Conservation (phyloP, 305 asterid genomes). For the Withania somnifera region DNA sequence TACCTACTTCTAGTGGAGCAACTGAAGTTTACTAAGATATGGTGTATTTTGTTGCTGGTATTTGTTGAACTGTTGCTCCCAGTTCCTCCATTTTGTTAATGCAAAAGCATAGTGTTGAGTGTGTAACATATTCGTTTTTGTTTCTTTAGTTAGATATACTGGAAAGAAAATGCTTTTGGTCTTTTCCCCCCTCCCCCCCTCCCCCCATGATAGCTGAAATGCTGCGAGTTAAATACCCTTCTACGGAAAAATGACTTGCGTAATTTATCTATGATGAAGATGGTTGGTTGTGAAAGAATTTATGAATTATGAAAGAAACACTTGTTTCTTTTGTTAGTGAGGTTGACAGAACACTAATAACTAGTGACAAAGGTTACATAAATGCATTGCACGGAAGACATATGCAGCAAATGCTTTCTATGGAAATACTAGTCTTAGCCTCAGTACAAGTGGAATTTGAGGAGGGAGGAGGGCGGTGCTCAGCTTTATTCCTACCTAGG, state of each 20-base stretch:
- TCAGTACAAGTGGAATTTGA: too few relatives aligned
- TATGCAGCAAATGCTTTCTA: not conserved
- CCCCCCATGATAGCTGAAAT: not conserved
- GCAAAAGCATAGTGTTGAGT: not conserved
- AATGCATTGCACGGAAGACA: not conserved
- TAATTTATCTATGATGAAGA: not conserved
- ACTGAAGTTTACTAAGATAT: constrained; percentile 43
- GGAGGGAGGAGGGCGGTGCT: too few relatives aligned
- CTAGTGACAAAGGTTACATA: not conserved
- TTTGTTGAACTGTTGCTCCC: not conserved
- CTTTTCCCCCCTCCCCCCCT: not conserved
- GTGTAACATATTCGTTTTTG: not conserved
- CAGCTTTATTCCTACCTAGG: too few relatives aligned
- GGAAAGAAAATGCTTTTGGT: not conserved
- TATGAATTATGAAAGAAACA: not conserved
- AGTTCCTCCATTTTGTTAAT: not conserved
- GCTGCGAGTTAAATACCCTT: not conserved
- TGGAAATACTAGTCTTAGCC: too few relatives aligned
- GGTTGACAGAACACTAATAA: not conserved
- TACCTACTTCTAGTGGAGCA: constrained; percentile 52
- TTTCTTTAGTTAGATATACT: not conserved
- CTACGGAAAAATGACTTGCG: not conserved
- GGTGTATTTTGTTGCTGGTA: not conserved
- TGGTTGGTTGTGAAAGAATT: not conserved
- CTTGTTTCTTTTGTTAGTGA: not conserved